A percentile compares a stretch with the other conserved stretches of the same genome.
These are phyloP conservation scores for Plasmodium vivax DNA, from an alignment of 169 alveolate genomes.

Conservation along the genomic window DNA sequence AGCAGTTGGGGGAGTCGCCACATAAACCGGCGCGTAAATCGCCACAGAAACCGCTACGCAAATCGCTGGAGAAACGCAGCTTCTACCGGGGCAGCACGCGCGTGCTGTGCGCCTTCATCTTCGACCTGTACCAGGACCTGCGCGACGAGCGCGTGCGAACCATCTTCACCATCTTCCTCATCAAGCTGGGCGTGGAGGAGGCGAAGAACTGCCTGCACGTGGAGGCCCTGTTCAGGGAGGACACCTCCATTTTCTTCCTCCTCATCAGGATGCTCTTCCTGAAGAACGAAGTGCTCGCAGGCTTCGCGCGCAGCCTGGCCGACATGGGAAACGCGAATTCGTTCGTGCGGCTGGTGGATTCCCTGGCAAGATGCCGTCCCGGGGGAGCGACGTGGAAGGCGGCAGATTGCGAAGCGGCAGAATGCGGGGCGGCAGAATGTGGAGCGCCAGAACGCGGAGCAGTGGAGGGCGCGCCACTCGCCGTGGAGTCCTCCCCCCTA, in stretches of 20 bases:
- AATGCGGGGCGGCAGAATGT: too few relatives aligned
- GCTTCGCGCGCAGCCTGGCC: constrained; percentile 16
- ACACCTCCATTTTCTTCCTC: constrained; percentile 41
- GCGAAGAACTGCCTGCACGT: constrained; percentile 39
- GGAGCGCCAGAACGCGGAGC: too few relatives aligned
- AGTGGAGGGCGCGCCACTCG: too few relatives aligned
- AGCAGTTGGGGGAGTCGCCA: background rate
- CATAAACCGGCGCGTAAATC: too few relatives aligned
- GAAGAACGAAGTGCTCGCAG: constrained; percentile 20
- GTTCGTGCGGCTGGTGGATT: constrained; percentile 20
- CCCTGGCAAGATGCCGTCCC: background rate
- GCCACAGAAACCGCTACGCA: too few relatives aligned
- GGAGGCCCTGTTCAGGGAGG: constrained; percentile 22
- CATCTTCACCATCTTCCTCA: constrained; percentile 63
- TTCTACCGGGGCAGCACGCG: constrained; percentile 37
- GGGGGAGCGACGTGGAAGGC: background rate
- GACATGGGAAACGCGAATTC: constrained; percentile 30
- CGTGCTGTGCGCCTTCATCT: constrained; percentile 54
- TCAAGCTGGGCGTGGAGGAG: constrained; percentile 70
- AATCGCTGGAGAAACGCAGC: background rate
- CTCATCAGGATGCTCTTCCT: constrained; percentile 52
- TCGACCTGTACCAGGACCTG: constrained; percentile 53
- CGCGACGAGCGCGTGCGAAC: constrained; percentile 21
- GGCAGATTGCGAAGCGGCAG: background rate
- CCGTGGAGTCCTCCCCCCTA: background rate